Evolutionary conservation across 75 land plant genomes (phyloP).

Genomic region (Larix kaempferi): DNA sequence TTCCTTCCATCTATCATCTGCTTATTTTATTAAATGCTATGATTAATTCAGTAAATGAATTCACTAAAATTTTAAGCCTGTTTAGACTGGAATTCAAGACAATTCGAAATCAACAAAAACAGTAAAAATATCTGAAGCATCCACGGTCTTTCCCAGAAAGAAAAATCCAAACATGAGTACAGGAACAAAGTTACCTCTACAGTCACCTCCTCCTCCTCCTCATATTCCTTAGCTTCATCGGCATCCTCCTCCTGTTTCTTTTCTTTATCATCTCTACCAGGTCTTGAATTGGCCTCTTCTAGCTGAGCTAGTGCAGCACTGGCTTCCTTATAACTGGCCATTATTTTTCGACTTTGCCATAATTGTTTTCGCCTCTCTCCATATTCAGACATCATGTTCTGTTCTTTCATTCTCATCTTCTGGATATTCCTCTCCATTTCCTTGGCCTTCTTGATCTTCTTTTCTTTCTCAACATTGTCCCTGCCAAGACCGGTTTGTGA

Average conservation of each 20-base stretch:
- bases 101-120: not conserved
- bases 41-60: not conserved
- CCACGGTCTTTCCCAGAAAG: not conserved
- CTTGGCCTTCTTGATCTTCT: conserved; percentile 31
- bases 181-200: conserved; percentile 50
- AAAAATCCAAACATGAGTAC: not conserved
- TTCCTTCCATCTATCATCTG: not conserved
- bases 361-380: conserved; percentile 48
- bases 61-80: not conserved
- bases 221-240: conserved; percentile 4
- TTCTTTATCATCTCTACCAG: conserved; percentile 14
- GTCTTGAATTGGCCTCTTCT: conserved; percentile 52
- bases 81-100: not conserved
- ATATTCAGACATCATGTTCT: conserved; percentile 58
- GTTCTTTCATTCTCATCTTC: conserved; percentile 27
- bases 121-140: not conserved
- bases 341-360: conserved; percentile 57
- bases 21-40: not conserved
- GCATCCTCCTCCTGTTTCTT: conserved; percentile 37
- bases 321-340: conserved; percentile 63
- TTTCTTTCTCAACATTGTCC: conserved; percentile 32
- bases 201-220: conserved; percentile 72
- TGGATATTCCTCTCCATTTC: conserved; percentile 20
- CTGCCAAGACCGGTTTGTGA: conserved; percentile 75
- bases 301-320: conserved; percentile 63